These are phyloP conservation scores for Xylariaceae sp. DNA, from an alignment of 2,329 filamentous ascomycete species.

Conservation along the genomic window DNA sequence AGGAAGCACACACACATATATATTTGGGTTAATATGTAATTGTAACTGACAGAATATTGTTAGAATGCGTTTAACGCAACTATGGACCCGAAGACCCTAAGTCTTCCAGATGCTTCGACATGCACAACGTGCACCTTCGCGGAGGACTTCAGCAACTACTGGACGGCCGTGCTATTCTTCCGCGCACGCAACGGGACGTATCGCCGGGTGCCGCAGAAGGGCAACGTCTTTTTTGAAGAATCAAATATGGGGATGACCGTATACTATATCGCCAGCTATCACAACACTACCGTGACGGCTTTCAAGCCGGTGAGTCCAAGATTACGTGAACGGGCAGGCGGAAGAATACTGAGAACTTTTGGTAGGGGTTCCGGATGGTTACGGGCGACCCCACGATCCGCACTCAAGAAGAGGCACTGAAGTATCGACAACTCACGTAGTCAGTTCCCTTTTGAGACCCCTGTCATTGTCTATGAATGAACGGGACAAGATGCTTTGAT, in stretches of 20 bases:
- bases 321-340: constrained; percentile 15
- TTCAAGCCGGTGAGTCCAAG: constrained; percentile 45
- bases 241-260: constrained; percentile 49
- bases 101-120: constrained; percentile 40
- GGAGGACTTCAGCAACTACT: constrained; percentile 50
- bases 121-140: constrained; percentile 51
- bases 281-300: constrained; percentile 47
- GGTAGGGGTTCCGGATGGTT: constrained; percentile 49
- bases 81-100: constrained; percentile 35
- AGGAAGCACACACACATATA: background rate
- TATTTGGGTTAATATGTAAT: too few species aligned
- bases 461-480: too few species aligned
- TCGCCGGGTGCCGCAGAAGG: constrained; percentile 35
- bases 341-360: background rate
- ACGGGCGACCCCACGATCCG: constrained; percentile 46
- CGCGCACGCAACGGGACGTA: constrained; percentile 45
- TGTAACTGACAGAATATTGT: background rate
- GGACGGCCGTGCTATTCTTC: constrained; percentile 49
- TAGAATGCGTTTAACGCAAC: constrained; percentile 42
- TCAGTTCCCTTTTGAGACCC: too few species aligned
- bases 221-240: constrained; percentile 39
- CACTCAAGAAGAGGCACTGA: constrained; percentile 41
- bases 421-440: constrained; percentile 49
- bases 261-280: constrained; percentile 47
- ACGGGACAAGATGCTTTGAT: too few species aligned